These are phyloP conservation scores for Coemansia javaensis DNA, from an alignment of 192 early-diverging fungal species.

Conservation along the genomic window DNA sequence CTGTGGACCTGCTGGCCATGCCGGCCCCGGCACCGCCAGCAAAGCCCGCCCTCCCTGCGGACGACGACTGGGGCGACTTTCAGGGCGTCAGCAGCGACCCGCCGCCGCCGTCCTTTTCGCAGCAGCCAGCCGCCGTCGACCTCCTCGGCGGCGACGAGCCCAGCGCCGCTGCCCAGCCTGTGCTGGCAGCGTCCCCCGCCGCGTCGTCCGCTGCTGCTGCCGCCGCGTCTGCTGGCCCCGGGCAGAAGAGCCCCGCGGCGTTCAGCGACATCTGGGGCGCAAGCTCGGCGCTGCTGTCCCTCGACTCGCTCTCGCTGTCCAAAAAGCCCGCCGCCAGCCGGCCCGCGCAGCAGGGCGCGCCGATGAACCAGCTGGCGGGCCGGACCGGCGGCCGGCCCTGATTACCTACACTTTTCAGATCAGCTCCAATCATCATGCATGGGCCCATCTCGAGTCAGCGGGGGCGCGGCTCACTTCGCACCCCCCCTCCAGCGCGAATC, in stretches of 20 bases:
- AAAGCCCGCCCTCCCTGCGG: conserved; percentile 24
- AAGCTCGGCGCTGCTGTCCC: conserved; percentile 60
- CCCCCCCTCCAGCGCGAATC: too few relatives aligned
- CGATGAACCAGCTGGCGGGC: conserved; percentile 47
- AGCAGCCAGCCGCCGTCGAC: conserved; percentile 9
- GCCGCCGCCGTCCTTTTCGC: not conserved
- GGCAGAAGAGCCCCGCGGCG: conserved; percentile 13
- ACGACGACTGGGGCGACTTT: conserved; percentile 83
- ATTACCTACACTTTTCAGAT: too few relatives aligned
- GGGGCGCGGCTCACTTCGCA: too few relatives aligned
- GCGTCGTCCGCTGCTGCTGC: too few relatives aligned
- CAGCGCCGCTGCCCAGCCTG: conserved; percentile 22
- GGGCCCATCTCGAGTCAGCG: too few relatives aligned
- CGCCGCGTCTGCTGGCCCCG: too few relatives aligned
- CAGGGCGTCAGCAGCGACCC: conserved; percentile 18
- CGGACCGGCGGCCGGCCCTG: conserved; percentile 60
- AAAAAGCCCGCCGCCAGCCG: conserved; percentile 14
- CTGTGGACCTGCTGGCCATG: too few relatives aligned
- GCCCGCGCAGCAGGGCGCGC: not conserved
- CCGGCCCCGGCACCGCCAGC: conserved; percentile 5
- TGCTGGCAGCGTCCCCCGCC: conserved; percentile 7
- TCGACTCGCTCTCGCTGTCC: conserved; percentile 65
- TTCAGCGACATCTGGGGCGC: conserved; percentile 67
- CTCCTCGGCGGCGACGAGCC: conserved; percentile 26
- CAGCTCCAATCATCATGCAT: too few relatives aligned